phyloP scores from a whole-genome alignment of 1,139 yeast genomes.

The Williopsis jadinii region DNA sequence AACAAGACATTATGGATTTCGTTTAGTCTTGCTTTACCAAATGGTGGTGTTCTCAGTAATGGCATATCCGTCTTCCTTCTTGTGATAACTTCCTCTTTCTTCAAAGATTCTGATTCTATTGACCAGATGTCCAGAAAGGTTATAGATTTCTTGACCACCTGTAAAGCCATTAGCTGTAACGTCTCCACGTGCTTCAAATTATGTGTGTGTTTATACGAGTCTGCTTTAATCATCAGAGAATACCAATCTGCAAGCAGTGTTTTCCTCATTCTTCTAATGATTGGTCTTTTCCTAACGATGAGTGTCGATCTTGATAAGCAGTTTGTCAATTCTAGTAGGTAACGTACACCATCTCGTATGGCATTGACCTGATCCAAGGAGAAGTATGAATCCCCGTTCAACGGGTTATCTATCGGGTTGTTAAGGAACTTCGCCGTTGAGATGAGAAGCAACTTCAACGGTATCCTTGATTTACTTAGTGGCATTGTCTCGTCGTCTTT shows the following conservation, averaged over 20 bases:
- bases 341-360: slow-evolving; percentile 79
- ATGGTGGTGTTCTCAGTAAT: slow-evolving; percentile 48
- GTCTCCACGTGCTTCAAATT: slow-evolving; percentile 61
- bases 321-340: slow-evolving; percentile 67
- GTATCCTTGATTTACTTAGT: slow-evolving; percentile 35
- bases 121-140: slow-evolving; percentile 74
- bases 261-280: slow-evolving; percentile 70
- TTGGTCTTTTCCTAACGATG: slow-evolving; percentile 63
- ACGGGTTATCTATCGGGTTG: slow-evolving; percentile 49
- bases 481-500: slow-evolving; percentile 28
- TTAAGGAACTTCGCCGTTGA: slow-evolving; percentile 72
- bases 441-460: slow-evolving; percentile 54
- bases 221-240: slow-evolving; percentile 78
- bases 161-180: slow-evolving; percentile 64
- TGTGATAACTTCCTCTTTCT: slow-evolving; percentile 23
- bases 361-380: slow-evolving; percentile 38
- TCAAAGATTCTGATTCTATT: slow-evolving; percentile 37
- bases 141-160: slow-evolving; percentile 67
- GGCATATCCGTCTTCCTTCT: slow-evolving; percentile 11
- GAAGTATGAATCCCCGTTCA: slow-evolving; percentile 22
- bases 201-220: slow-evolving; percentile 69
- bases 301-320: slow-evolving; percentile 81
- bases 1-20: slow-evolving; percentile 69
- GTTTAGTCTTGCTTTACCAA: slow-evolving; percentile 61
- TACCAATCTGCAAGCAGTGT: slow-evolving; percentile 87